Evolutionary conservation across 2,329 filamentous ascomycete species (phyloP).

Genomic region (Keithomyces neogunnii): DNA sequence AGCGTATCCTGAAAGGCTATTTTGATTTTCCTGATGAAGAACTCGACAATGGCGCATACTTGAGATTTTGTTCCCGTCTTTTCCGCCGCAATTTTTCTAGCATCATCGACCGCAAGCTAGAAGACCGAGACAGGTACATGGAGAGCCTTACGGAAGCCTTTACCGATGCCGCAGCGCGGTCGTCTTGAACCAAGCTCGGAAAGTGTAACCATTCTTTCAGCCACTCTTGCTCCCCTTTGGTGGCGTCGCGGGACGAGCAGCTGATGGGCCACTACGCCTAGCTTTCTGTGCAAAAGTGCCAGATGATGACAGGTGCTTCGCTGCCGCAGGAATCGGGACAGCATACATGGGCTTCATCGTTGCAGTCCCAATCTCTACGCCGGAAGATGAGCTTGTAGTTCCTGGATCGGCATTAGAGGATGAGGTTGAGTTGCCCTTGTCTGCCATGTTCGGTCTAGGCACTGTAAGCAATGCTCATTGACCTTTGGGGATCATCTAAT

Average conservation of each 20-base stretch:
- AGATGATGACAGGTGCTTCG: constrained; percentile 1
- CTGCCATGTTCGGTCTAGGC: not conserved
- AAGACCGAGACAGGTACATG: constrained; percentile 6
- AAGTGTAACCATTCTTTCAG: not conserved
- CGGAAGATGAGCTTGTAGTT: not conserved
- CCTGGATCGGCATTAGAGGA: not conserved
- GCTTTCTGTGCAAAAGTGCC: not conserved
- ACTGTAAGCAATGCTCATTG: no score
- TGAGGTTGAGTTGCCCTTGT: not conserved
- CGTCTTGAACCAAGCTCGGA: not conserved
- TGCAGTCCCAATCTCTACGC: not conserved
- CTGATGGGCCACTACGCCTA: not conserved
- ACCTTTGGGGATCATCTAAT: no score
- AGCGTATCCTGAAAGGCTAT: constrained; percentile 7
- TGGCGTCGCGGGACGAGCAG: not conserved
- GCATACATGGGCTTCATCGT: not conserved
- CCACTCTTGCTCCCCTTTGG: not conserved
- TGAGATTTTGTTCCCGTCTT: constrained; percentile 6
- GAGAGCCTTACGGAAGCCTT: constrained; percentile 3
- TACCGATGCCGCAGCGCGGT: not conserved
- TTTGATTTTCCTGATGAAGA: constrained; percentile 7
- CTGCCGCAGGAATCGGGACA: not conserved
- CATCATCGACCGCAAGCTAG: constrained; percentile 9
- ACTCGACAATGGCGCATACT: constrained; percentile 4
- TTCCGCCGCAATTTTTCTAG: constrained; percentile 3